Conservation (phyloP, 192 early-diverging fungal species). For the Neocallimastix lanati region DNA sequence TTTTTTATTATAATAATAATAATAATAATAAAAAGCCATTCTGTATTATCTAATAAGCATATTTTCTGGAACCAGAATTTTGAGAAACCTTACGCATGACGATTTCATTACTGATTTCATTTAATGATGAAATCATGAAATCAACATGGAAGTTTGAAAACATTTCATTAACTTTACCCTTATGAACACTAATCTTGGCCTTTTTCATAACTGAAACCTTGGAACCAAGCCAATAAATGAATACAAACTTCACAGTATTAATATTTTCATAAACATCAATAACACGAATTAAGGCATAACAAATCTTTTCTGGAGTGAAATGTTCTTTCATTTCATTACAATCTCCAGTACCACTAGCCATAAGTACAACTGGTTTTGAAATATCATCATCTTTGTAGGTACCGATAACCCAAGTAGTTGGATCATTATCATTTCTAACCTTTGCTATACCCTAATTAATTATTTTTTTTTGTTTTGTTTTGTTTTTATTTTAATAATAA, state of each 20-base stretch:
- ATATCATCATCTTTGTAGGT: constrained; percentile 14
- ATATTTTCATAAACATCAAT: constrained; percentile 2
- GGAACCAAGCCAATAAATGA: constrained; percentile 13
- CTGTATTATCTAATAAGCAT: too few species aligned
- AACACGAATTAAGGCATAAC: constrained; percentile 14
- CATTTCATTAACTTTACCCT: constrained; percentile 9
- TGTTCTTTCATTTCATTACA: constrained; percentile 10
- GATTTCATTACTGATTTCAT: constrained; percentile 10
- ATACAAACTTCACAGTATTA: constrained; percentile 17
- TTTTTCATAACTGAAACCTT: constrained; percentile 13
- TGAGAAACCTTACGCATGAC: constrained; percentile 7
- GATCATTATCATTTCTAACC: constrained; percentile 13
- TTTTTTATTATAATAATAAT: too few species aligned
- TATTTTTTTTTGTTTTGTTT: too few species aligned
- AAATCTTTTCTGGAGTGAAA: constrained; percentile 7
- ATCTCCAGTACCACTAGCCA: constrained; percentile 9
- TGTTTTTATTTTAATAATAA: too few species aligned
- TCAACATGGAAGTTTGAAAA: constrained; percentile 19
- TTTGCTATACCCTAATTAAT: not conserved
- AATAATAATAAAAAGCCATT: too few species aligned
- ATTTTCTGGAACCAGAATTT: constrained; percentile 12
- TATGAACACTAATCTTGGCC: constrained; percentile 17
- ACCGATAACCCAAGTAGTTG: constrained; percentile 13
- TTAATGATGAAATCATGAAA: constrained; percentile 10
- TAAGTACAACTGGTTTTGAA: constrained; percentile 7